Evolutionary conservation across 129 eudicot species (phyloP).

Genomic region (Gnaphalium uliginosum): DNA sequence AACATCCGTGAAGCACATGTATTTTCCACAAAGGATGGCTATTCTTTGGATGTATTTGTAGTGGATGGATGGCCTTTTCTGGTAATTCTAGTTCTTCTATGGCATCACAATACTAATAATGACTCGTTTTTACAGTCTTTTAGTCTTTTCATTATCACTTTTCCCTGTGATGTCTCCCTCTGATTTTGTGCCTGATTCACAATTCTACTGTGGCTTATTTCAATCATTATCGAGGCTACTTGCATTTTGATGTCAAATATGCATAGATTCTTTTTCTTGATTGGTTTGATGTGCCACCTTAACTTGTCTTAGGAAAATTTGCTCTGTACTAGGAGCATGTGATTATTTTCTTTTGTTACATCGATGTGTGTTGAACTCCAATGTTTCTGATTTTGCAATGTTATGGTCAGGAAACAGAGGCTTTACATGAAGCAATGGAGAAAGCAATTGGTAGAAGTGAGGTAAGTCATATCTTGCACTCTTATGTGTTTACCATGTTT

Average conservation of each 20-base stretch:
- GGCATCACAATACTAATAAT: slow-evolving; percentile 1
- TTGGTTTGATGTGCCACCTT: no score
- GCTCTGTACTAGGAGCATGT: not conserved
- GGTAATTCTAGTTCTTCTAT: slow-evolving; percentile 45
- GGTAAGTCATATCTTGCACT: slow-evolving; percentile 33
- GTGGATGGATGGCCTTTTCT: slow-evolving; percentile 90
- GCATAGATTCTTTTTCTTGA: no score
- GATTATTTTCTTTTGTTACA: not conserved
- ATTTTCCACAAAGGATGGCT: slow-evolving; percentile 92
- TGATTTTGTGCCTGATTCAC: no score
- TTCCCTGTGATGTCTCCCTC: no score
- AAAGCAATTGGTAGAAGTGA: slow-evolving; percentile 65
- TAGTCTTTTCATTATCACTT: no score
- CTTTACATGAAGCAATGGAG: slow-evolving; percentile 57
- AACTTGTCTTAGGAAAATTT: not conserved
- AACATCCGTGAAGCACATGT: slow-evolving; percentile 98
- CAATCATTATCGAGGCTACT: no score
- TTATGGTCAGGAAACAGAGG: slow-evolving; percentile 63
- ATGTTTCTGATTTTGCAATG: slow-evolving; percentile 52
- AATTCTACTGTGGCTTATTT: no score
- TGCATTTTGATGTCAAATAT: no score
- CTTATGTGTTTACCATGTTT: not conserved
- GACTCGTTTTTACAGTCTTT: no score
- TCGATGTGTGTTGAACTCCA: slow-evolving; percentile 18
- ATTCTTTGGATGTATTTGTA: slow-evolving; percentile 89